Conservation (phyloP, 1,139 yeast genomes). For the Tardiomyces digboiensis region DNA sequence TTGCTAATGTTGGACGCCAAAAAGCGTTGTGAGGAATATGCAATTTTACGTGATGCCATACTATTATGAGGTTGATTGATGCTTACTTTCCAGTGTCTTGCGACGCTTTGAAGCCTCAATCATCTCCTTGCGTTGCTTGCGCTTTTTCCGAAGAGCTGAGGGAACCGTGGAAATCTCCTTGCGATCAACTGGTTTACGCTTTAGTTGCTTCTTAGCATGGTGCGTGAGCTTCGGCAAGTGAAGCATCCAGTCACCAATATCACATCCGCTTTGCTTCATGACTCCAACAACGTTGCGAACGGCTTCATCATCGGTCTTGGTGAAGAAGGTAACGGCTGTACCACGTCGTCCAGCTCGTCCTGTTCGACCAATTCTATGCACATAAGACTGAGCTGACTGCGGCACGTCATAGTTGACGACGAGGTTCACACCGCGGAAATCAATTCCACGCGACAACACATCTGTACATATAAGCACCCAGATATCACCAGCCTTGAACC, state of each 20-base stretch:
- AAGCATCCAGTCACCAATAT: conserved; percentile 73
- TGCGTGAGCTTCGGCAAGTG: conserved; percentile 48
- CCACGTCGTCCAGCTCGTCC: conserved; percentile 93
- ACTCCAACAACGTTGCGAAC: conserved; percentile 85
- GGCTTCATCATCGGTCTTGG: conserved; percentile 74
- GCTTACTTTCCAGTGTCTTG: too few relatives aligned
- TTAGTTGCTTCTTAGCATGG: conserved; percentile 55
- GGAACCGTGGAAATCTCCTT: conserved; percentile 85
- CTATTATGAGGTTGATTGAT: too few relatives aligned
- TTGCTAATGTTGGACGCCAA: too few relatives aligned
- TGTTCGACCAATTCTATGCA: conserved; percentile 97
- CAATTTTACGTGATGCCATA: too few relatives aligned
- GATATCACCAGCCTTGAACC: conserved; percentile 80
- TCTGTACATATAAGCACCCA: conserved; percentile 98
- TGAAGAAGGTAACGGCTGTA: conserved; percentile 82
- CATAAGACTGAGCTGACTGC: conserved; percentile 86
- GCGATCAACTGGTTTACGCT: conserved; percentile 53
- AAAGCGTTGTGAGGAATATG: too few relatives aligned
- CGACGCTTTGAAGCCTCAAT: conserved; percentile 70
- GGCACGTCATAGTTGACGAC: conserved; percentile 98
- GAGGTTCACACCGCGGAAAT: conserved; percentile 89
- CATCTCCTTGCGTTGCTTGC: conserved; percentile 59
- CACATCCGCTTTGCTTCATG: conserved; percentile 87
- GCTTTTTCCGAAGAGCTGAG: conserved; percentile 51
- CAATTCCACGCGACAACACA: conserved; percentile 93